Base-by-base conservation (phyloP, 345 rosid genomes). In the Linum trigynum region DNA sequence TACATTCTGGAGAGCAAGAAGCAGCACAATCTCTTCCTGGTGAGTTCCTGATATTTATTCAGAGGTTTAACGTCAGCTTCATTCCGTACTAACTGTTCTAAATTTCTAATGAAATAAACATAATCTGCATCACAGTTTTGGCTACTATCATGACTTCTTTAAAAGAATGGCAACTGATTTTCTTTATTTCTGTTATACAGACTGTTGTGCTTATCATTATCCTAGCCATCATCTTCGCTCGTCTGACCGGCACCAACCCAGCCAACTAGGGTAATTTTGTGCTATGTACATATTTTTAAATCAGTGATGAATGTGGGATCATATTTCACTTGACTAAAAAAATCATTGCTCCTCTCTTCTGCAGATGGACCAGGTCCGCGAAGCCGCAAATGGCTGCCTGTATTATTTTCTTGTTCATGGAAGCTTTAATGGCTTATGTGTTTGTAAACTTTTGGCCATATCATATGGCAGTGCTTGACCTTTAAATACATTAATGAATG, bases 171-270 rank as follows among this genome's bases (percentile, higher is more conserved):
- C 38, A 16, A 32, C 67, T 72, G 65, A 76, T 69, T 64, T 55
- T 51, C 57, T 65, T 39, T 39, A 32, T 59, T 0, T 55, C 55
- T 63, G 56, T 61, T 3, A 55, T 74, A 71, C 83, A 87, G 95
- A 65, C 74, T 45, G 42, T 69, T 39, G 50, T 84, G 15, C 48
- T 79, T 37, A 62, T 84, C 66, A 61, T 82, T 38, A 15, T 79
- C 39, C 38, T 84, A 77, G 79, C 86, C 53, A 70, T 81, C 48
- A 9, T 81, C 66, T 67, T 77, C 4, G 67, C 71, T 0, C 71
- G 78, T 74, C 79, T 70, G 10, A 66, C 58, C 15, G 58, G 73
- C 62, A 83, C 66, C 38, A 70, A 65, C 72, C 64, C 64, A 37
- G 64, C 17, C 17, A 67, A 71, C 70, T 72, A 72, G 14, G 62